A percentile compares a stretch with the other conserved stretches of the same genome.
phyloP scores from a whole-genome alignment of 345 rosid species.

The Syzygium oleosum region DNA sequence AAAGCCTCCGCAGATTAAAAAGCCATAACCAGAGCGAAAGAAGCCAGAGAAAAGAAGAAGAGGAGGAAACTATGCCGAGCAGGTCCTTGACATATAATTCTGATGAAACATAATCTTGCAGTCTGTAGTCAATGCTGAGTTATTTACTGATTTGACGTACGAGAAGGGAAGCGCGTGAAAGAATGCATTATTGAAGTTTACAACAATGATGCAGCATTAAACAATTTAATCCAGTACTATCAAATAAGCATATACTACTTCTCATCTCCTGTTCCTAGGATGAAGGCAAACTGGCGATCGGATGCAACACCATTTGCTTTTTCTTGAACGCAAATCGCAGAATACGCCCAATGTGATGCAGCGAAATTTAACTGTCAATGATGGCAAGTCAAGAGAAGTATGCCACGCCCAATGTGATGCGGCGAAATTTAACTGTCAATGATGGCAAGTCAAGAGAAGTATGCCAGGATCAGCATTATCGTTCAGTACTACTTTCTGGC shows the following conservation, averaged over 20 bases:
- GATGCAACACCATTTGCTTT: not conserved
- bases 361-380: not conserved
- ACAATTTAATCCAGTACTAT: not conserved
- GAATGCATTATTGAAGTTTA: not conserved
- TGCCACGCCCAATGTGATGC: not conserved
- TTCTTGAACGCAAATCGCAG: not conserved
- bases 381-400: not conserved
- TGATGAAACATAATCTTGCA: not conserved
- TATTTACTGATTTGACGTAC: not conserved
- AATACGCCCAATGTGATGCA: not conserved
- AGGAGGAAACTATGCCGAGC: not conserved
- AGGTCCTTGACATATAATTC: not conserved
- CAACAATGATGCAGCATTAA: not conserved
- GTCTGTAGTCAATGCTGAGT: not conserved
- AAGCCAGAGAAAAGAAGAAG: not conserved
- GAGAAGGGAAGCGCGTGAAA: not conserved
- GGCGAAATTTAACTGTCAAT: not conserved
- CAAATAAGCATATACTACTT: not conserved
- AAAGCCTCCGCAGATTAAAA: not conserved
- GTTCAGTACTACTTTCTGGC: not conserved
- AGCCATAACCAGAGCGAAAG: not conserved
- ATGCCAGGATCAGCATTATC: not conserved
- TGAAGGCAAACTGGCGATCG: not conserved
- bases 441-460: not conserved
- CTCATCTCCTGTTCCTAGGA: not conserved